Evolutionary conservation across 2,329 filamentous ascomycete genomes (phyloP).

Genomic region (Aureobasidium zeae): DNA sequence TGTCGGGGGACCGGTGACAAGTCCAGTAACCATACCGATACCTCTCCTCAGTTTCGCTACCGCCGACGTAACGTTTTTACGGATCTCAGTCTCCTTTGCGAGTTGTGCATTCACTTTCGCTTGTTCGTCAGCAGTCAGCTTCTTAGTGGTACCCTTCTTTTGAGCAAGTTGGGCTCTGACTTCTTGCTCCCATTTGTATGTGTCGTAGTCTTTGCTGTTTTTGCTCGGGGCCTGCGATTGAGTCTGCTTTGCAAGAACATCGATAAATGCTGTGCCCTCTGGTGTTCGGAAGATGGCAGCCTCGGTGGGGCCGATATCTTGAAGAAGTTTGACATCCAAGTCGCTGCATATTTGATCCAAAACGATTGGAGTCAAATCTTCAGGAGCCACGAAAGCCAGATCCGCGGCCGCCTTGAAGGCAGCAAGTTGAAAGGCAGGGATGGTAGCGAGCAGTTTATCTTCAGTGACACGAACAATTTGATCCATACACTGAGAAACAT

Average conservation of each 20-base stretch:
- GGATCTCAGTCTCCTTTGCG: constrained; percentile 73
- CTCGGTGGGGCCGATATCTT: constrained; percentile 71
- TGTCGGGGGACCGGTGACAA: constrained; percentile 80
- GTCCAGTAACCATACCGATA: constrained; percentile 72
- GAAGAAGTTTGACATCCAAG: constrained; percentile 59
- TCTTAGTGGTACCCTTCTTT: constrained; percentile 87
- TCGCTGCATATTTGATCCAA: constrained; percentile 66
- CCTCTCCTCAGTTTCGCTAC: constrained; percentile 69
- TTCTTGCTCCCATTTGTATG: constrained; percentile 94
- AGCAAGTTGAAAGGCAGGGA: constrained; percentile 50
- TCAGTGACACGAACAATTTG: constrained; percentile 51
- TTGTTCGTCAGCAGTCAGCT: constrained; percentile 80
- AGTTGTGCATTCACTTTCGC: constrained; percentile 86
- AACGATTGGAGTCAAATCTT: constrained; percentile 65
- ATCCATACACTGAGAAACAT: constrained; percentile 55
- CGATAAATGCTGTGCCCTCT: constrained; percentile 78
- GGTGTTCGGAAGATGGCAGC: constrained; percentile 88
- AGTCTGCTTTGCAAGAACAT: constrained; percentile 78
- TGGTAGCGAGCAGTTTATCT: constrained; percentile 26
- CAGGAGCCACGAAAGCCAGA: constrained; percentile 85
- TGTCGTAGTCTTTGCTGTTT: constrained; percentile 90
- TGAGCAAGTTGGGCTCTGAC: constrained; percentile 76
- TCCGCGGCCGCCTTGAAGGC: constrained; percentile 82
- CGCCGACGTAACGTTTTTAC: constrained; percentile 58
- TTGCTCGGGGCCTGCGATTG: constrained; percentile 65